A percentile compares a stretch with the other conserved stretches of the same genome.
Evolutionary conservation across 2,329 filamentous ascomycete genomes (phyloP).

Genomic region (Fusarium sp.): DNA sequence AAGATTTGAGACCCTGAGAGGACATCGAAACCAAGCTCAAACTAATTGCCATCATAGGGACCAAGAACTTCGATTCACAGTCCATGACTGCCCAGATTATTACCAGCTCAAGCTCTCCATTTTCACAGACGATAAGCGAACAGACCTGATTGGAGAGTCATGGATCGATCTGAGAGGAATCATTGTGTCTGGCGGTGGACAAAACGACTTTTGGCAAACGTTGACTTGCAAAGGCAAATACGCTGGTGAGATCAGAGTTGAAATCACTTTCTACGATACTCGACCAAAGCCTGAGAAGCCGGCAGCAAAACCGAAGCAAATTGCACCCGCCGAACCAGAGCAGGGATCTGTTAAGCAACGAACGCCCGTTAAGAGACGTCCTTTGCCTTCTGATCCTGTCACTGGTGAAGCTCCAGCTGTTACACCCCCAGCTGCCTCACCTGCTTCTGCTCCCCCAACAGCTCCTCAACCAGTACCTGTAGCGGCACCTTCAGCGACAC

Average conservation of each 20-base stretch:
- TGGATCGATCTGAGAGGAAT: constrained; percentile 88
- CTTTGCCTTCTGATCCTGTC: constrained; percentile 83
- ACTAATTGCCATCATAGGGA: constrained; percentile 73
- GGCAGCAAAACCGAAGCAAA: constrained; percentile 61
- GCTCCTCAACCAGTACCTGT: constrained; percentile 10
- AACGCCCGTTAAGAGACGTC: constrained; percentile 81
- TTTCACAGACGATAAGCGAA: constrained; percentile 99
- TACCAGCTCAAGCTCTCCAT: constrained; percentile 94
- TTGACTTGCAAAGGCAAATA: constrained; percentile 93
- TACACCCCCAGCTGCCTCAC: constrained; percentile 21
- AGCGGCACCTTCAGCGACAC: constrained; percentile 45
- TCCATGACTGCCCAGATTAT: constrained; percentile 97
- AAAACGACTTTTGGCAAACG: constrained; percentile 91
- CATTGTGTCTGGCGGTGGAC: constrained; percentile 87
- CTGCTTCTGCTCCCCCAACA: constrained; percentile 9
- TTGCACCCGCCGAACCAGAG: constrained; percentile 51
- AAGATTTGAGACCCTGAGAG: constrained; percentile 42
- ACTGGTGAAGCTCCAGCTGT: constrained; percentile 60
- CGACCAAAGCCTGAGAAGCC: constrained; percentile 83
- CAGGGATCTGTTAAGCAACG: constrained; percentile 58
- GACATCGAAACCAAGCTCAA: not conserved
- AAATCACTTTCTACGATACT: constrained; percentile 95
- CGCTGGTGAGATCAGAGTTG: constrained; percentile 91
- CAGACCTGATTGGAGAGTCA: constrained; percentile 93
- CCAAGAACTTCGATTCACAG: constrained; percentile 93